phyloP scores from a whole-genome alignment of 164 flowering plant genomes.

The Magnolia sinica region DNA sequence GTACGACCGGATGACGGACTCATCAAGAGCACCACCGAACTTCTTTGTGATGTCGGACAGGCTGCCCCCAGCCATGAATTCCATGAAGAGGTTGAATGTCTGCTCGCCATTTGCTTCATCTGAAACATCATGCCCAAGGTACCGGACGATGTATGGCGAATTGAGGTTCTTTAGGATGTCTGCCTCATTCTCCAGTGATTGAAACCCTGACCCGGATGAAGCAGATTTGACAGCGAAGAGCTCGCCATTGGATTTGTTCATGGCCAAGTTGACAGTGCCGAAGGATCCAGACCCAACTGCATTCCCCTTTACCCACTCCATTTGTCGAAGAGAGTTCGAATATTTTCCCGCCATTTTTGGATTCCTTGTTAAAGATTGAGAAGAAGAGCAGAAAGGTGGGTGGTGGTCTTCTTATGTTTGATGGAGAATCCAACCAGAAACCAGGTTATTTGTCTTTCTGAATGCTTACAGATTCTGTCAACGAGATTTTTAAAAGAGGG shows the following conservation, averaged over 20 bases:
- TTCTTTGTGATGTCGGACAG: slow-evolving; percentile 35
- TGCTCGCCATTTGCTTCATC: slow-evolving; percentile 19
- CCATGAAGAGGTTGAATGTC: slow-evolving; percentile 43
- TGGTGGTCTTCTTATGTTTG: too few relatives aligned
- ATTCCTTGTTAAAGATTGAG: too few relatives aligned
- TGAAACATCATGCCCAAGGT: slow-evolving; percentile 30
- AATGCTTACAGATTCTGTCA: background rate
- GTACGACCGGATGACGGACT: slow-evolving; percentile 40
- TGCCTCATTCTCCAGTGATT: slow-evolving; percentile 43
- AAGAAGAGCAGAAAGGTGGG: too few relatives aligned
- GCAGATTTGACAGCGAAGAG: slow-evolving; percentile 55
- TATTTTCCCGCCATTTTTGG: slow-evolving; percentile 21
- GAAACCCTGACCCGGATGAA: slow-evolving; percentile 20
- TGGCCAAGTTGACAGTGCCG: slow-evolving; percentile 50
- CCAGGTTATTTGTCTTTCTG: too few relatives aligned
- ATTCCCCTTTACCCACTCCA: slow-evolving; percentile 51
- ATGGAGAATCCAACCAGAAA: too few relatives aligned
- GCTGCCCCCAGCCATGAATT: slow-evolving; percentile 64
- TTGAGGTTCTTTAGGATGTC: slow-evolving; percentile 33
- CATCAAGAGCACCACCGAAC: slow-evolving; percentile 46
- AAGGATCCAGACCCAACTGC: slow-evolving; percentile 49
- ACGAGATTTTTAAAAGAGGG: background rate
- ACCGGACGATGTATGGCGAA: slow-evolving; percentile 44
- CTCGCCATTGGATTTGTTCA: slow-evolving; percentile 40
- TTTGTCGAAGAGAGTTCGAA: slow-evolving; percentile 14